Percentiles rank a stretch among this genome's conserved stretches.
These are phyloP conservation scores for Leptographium radiaticola DNA, from an alignment of 2,329 filamentous ascomycete genomes.

Conservation along the genomic window DNA sequence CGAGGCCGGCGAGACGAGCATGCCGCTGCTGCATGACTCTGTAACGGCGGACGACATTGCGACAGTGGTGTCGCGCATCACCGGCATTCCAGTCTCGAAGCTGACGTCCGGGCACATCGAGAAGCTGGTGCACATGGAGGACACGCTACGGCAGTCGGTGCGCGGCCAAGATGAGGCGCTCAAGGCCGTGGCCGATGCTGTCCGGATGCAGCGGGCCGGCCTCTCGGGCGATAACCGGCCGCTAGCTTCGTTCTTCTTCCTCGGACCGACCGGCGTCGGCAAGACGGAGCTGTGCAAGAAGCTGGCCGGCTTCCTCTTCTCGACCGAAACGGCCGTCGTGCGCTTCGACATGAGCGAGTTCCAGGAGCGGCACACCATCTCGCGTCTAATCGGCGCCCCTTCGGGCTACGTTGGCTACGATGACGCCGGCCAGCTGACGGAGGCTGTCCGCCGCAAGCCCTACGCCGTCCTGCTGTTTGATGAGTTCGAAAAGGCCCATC, in stretches of 20 bases:
- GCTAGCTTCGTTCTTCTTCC: constrained; percentile 91
- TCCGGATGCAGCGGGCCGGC: constrained; percentile 85
- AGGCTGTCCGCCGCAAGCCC: constrained; percentile 86
- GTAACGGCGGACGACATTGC: constrained; percentile 95
- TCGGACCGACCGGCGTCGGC: constrained; percentile 90
- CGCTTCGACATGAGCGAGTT: constrained; percentile 98
- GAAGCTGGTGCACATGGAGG: constrained; percentile 92
- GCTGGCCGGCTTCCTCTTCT: constrained; percentile 85
- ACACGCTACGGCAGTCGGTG: constrained; percentile 68
- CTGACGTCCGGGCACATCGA: constrained; percentile 88
- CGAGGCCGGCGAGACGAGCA: constrained; percentile 25
- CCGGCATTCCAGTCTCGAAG: constrained; percentile 85
- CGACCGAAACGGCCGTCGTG: constrained; percentile 78
- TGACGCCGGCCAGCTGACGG: constrained; percentile 88
- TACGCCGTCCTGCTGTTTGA: constrained; percentile 93
- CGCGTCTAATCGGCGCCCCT: constrained; percentile 79
- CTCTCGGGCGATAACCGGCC: constrained; percentile 85
- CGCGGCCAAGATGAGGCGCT: constrained; percentile 92
- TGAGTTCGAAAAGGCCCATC: constrained; percentile 95
- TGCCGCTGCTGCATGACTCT: constrained; percentile 72
- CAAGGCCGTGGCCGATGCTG: constrained; percentile 79
- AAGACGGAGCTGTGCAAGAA: constrained; percentile 98
- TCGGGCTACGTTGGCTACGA: constrained; percentile 96
- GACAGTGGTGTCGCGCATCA: constrained; percentile 77
- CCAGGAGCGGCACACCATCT: constrained; percentile 93